These are phyloP conservation scores for Termitomyces sp. DNA, from an alignment of 768 basidiomycete species.

Conservation along the genomic window DNA sequence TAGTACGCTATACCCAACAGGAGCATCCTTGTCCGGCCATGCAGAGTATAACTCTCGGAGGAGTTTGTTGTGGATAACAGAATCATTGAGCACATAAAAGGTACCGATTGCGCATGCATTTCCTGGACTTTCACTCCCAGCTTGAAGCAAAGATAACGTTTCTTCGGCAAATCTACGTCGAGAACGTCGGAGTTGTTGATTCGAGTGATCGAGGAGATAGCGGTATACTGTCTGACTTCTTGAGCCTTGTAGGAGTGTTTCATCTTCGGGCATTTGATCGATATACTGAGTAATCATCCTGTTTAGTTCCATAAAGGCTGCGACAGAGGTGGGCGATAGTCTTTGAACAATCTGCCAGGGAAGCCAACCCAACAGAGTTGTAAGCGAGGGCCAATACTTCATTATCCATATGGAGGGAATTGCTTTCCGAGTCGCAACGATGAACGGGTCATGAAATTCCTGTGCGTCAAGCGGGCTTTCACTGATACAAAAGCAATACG, in stretches of 20 bases:
- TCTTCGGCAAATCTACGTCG: constrained; percentile 24
- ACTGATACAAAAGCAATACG: constrained; percentile 33
- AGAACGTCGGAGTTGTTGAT: constrained; percentile 2
- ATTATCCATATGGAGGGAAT: constrained; percentile 25
- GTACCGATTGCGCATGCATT: constrained; percentile 33
- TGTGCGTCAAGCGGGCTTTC: constrained; percentile 25
- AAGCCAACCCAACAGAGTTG: constrained; percentile 4
- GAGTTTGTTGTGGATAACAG: constrained; percentile 21
- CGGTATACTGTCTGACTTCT: constrained; percentile 17
- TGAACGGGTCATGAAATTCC: constrained; percentile 28
- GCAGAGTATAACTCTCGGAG: constrained; percentile 26
- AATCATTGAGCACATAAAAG: constrained; percentile 29
- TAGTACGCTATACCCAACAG: constrained; percentile 21
- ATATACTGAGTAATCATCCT: constrained; percentile 10
- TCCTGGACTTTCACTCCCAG: constrained; percentile 33
- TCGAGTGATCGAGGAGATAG: constrained; percentile 15
- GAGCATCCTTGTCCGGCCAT: constrained; percentile 28
- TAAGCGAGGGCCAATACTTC: constrained; percentile 26
- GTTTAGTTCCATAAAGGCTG: constrained; percentile 9
- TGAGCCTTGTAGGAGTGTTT: constrained; percentile 3
- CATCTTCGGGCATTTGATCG: constrained; percentile 11
- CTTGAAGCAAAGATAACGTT: constrained; percentile 30
- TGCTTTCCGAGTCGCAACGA: constrained; percentile 24
- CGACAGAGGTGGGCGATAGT: constrained; percentile 5
- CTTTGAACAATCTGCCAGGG: constrained; percentile 10